Evolutionary conservation across 805 yeast genomes (phyloP).

Genomic region (Barnettozyma pratensis): DNA sequence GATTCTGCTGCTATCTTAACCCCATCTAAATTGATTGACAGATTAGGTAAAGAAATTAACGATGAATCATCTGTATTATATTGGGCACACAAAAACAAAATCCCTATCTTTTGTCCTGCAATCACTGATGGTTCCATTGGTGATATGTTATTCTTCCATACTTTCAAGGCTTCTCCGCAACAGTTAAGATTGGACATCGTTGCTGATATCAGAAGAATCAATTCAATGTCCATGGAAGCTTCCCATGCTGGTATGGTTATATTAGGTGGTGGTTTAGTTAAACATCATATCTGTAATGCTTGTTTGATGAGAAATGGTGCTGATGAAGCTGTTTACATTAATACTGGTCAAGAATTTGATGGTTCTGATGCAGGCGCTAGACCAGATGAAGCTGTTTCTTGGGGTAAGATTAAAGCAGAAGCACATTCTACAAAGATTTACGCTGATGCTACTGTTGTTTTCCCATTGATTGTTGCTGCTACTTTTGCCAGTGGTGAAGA

Average conservation of each 20-base stretch:
- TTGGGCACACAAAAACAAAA: conserved; percentile 97
- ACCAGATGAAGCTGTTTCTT: conserved; percentile 97
- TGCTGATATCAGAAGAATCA: conserved; percentile 85
- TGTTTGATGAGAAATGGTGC: conserved; percentile 99
- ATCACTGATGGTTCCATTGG: conserved; percentile 98
- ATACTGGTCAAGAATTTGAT: conserved; percentile 98
- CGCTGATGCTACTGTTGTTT: conserved; percentile 91
- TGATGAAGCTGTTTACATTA: conserved; percentile 93
- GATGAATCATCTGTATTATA: conserved; percentile 90
- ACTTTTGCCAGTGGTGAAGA: conserved; percentile 71
- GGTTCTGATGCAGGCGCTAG: conserved; percentile 99
- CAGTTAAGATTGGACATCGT: conserved; percentile 90
- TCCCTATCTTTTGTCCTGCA: conserved; percentile 97
- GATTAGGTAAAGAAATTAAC: conserved; percentile 92
- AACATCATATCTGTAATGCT: conserved; percentile 97
- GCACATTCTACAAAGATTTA: conserved; percentile 89
- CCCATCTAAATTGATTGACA: conserved; percentile 86
- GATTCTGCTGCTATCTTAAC: conserved; percentile 73
- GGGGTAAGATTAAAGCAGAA: conserved; percentile 98
- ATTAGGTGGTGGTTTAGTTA: conserved; percentile 93
- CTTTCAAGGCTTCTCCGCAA: conserved; percentile 89
- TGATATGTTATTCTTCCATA: conserved; percentile 98
- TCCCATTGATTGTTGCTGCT: conserved; percentile 96
- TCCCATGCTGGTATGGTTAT: conserved; percentile 92
- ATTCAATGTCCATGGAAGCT: conserved; percentile 94